Conservation (phyloP, 75 land plant genomes). For the Cryptomeria japonica region DNA sequence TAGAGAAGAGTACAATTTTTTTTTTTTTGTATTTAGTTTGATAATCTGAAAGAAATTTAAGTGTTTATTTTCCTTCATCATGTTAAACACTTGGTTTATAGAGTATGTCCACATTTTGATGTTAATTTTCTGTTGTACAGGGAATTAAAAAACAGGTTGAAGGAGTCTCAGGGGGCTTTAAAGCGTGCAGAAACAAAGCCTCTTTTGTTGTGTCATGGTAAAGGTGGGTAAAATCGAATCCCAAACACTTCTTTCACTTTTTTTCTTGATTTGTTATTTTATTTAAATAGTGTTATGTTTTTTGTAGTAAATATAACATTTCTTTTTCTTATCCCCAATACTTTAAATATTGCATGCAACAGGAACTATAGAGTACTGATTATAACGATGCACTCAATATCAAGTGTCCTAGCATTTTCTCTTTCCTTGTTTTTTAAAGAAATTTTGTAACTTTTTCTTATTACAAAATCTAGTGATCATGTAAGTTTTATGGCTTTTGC, state of each 20-base stretch:
- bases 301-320: background rate
- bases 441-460: too few relatives aligned
- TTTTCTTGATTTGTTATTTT: background rate
- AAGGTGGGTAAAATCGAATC: slow-evolving; percentile 31
- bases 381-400: too few relatives aligned
- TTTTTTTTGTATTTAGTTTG: background rate
- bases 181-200: slow-evolving; percentile 65
- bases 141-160: slow-evolving; percentile 49
- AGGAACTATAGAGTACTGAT: too few relatives aligned
- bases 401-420: too few relatives aligned
- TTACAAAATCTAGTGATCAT: too few relatives aligned
- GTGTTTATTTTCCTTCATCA: background rate
- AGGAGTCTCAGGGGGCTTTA: slow-evolving; percentile 54
- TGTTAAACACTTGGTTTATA: background rate
- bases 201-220: slow-evolving; percentile 79
- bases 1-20: background rate
- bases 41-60: background rate
- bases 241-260: background rate
- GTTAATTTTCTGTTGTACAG: slow-evolving; percentile 30
- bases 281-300: background rate
- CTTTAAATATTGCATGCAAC: too few relatives aligned
- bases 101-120: background rate
- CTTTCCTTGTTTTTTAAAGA: too few relatives aligned
- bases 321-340: background rate
- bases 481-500: too few relatives aligned